Evolutionary conservation across 2,329 filamentous ascomycete species (phyloP).

Genomic region (Dichotomopilus funicola): DNA sequence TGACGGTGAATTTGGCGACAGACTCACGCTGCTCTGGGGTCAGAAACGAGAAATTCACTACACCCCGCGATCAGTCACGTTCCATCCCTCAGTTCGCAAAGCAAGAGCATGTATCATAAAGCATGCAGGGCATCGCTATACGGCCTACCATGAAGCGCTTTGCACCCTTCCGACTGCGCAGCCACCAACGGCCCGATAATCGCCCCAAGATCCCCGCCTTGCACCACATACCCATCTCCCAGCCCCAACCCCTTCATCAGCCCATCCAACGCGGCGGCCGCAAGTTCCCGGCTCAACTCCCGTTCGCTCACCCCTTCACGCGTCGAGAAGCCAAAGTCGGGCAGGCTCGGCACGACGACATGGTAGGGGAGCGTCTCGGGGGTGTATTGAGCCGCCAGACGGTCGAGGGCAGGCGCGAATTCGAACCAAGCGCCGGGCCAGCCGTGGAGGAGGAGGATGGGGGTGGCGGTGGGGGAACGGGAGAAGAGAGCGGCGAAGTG

Average conservation of each 20-base stretch:
- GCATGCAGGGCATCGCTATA: too few relatives aligned
- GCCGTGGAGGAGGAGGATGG: not conserved
- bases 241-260: not conserved
- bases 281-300: not conserved
- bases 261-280: not conserved
- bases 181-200: not conserved
- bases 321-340: not conserved
- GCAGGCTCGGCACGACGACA: not conserved
- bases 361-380: not conserved
- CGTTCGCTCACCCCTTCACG: not conserved
- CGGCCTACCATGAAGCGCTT: not conserved
- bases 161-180: not conserved
- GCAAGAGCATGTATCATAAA: too few relatives aligned
- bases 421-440: not conserved
- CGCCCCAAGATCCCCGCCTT: not conserved
- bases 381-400: not conserved
- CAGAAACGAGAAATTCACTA: conserved; percentile 19
- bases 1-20: conserved; percentile 3
- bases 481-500: not conserved
- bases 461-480: not conserved
- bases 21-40: conserved; percentile 14
- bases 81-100: too few relatives aligned
- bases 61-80: not conserved
- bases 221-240: not conserved
- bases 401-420: not conserved